These are phyloP conservation scores for Remersonia thermophila DNA, from an alignment of 2,329 filamentous ascomycete species.

Conservation along the genomic window DNA sequence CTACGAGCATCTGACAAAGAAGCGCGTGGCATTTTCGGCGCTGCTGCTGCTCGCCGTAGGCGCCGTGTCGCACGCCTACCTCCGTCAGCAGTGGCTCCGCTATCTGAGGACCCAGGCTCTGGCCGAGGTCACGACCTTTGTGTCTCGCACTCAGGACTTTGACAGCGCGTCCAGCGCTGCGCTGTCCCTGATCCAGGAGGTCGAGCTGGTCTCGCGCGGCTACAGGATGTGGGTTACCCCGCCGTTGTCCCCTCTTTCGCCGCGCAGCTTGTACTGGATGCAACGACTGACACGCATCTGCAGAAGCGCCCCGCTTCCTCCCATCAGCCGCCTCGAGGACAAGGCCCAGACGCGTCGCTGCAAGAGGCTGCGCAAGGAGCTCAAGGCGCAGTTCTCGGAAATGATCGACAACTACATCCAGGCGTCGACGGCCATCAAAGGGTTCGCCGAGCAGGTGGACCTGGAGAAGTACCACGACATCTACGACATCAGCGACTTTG, in stretches of 20 bases:
- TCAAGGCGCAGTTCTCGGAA: conserved; percentile 57
- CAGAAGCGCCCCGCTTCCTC: conserved; percentile 78
- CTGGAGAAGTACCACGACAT: conserved; percentile 89
- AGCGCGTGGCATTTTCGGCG: conserved; percentile 35
- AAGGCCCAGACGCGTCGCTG: conserved; percentile 69
- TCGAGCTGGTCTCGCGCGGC: conserved; percentile 86
- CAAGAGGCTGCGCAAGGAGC: conserved; percentile 61
- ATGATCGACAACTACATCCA: conserved; percentile 62
- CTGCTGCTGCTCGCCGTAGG: conserved; percentile 41
- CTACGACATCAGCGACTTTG: conserved; percentile 64
- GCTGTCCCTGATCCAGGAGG: conserved; percentile 76
- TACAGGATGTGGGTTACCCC: conserved; percentile 58
- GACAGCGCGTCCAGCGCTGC: conserved; percentile 66
- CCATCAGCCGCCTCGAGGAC: conserved; percentile 85
- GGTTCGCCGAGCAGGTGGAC: conserved; percentile 65
- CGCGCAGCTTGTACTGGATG: too few relatives aligned
- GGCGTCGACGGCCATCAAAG: conserved; percentile 54
- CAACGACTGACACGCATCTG: conserved; percentile 8
- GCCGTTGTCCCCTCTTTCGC: too few relatives aligned
- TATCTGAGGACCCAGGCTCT: conserved; percentile 66
- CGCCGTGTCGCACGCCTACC: conserved; percentile 55
- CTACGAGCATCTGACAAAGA: conserved; percentile 41
- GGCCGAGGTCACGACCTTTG: conserved; percentile 53
- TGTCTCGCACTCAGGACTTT: conserved; percentile 65
- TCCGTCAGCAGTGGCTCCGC: conserved; percentile 70